Percentiles rank a stretch among this genome's conserved stretches.
phyloP scores from a whole-genome alignment of 2,329 filamentous ascomycete genomes.

The Blumeriella jaapii region DNA sequence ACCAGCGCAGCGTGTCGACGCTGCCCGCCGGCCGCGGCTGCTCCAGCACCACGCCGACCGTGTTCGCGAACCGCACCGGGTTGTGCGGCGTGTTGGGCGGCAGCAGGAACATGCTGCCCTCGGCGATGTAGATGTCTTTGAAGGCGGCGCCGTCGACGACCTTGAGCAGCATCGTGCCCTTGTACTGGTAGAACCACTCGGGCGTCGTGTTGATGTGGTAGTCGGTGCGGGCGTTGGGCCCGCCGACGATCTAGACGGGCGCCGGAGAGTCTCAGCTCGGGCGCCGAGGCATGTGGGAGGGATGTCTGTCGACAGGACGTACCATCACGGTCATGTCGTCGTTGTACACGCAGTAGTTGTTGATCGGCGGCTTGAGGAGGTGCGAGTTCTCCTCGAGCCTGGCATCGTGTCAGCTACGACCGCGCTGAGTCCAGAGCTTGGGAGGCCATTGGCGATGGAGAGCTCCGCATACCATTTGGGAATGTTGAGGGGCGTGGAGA shows the following conservation, averaged over 20 bases:
- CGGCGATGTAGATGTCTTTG: conserved; percentile 76
- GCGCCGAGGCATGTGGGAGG: neutral
- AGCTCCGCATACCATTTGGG: conserved; percentile 23
- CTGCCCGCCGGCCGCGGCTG: conserved; percentile 61
- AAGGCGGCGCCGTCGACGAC: conserved; percentile 64
- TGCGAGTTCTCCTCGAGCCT: conserved; percentile 91
- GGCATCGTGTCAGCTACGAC: conserved; percentile 9
- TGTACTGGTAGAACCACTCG: conserved; percentile 97
- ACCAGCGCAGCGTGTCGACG: conserved; percentile 80
- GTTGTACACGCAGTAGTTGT: conserved; percentile 96
- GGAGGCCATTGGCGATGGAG: too few species aligned
- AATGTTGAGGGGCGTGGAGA: conserved; percentile 23
- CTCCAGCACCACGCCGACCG: conserved; percentile 89
- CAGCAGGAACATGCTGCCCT: conserved; percentile 89
- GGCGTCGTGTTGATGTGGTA: conserved; percentile 97
- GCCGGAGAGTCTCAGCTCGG: too few species aligned
- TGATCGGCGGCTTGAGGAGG: conserved; percentile 73
- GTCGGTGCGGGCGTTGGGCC: conserved; percentile 90
- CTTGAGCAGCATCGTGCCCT: conserved; percentile 86
- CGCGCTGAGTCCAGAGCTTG: too few species aligned
- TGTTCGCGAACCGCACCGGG: conserved; percentile 84
- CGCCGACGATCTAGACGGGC: conserved; percentile 64
- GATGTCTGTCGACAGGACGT: conserved; percentile 9
- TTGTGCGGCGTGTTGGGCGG: conserved; percentile 95
- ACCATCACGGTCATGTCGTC: conserved; percentile 74